Evolutionary conservation across 2,329 filamentous ascomycete species (phyloP).

Genomic region (Nectriaceae sp.): DNA sequence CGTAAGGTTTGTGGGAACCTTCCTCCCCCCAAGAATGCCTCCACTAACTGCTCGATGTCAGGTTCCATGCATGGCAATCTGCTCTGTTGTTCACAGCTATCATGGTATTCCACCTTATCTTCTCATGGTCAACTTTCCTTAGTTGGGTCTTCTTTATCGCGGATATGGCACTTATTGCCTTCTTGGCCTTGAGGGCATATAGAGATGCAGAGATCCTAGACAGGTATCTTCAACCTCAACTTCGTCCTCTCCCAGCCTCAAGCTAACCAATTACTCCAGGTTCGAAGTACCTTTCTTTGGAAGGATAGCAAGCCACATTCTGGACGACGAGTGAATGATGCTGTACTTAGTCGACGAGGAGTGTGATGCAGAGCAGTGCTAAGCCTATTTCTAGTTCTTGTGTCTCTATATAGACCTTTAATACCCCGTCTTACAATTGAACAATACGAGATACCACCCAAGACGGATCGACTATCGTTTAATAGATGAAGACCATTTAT

Average conservation of each 20-base stretch:
- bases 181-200: conserved; percentile 78
- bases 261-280: conserved; percentile 40
- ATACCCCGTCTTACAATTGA: conserved; percentile 16
- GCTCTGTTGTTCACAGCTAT: conserved; percentile 76
- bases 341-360: too few species aligned
- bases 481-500: too few species aligned
- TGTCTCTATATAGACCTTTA: too few species aligned
- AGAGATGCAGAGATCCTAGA: conserved; percentile 72
- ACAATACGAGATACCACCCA: too few species aligned
- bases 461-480: too few species aligned
- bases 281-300: conserved; percentile 90
- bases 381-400: conserved; percentile 3
- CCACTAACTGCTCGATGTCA: background rate
- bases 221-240: conserved; percentile 44
- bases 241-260: background rate
- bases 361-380: conserved; percentile 5
- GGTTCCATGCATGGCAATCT: conserved; percentile 97
- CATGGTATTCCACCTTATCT: conserved; percentile 79
- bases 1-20: conserved; percentile 66
- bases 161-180: conserved; percentile 76
- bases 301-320: conserved; percentile 78
- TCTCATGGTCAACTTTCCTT: conserved; percentile 81
- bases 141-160: conserved; percentile 80
- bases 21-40: background rate
- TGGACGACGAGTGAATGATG: conserved; percentile 79